These are phyloP conservation scores for Mucor irregularis DNA, from an alignment of 371 early-diverging fungal species.

Conservation along the genomic window DNA sequence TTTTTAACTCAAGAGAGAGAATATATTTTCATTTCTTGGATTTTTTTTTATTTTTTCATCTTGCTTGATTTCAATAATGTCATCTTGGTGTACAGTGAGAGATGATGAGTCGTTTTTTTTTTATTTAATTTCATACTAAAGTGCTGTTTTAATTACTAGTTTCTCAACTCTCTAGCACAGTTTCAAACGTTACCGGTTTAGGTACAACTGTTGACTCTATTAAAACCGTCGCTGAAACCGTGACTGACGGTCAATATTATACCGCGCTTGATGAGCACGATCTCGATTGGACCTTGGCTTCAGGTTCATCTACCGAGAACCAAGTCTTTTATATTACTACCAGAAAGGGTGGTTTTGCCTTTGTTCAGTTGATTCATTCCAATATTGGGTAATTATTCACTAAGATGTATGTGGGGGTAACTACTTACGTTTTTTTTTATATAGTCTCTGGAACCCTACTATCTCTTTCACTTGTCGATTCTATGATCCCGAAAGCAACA, in stretches of 20 bases:
- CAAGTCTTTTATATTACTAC: constrained; percentile 85
- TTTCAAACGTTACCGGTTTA: constrained; percentile 49
- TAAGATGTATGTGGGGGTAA: no score
- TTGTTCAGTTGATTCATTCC: constrained; percentile 87
- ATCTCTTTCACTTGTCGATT: constrained; percentile 77
- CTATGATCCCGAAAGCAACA: constrained; percentile 64
- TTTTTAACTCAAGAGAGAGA: no score
- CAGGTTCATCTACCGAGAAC: constrained; percentile 84
- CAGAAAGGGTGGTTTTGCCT: constrained; percentile 72
- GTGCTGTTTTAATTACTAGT: no score
- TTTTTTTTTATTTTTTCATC: background rate
- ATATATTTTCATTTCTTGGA: no score
- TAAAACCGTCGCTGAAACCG: constrained; percentile 57
- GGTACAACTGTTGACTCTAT: constrained; percentile 33
- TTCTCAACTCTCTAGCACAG: constrained; percentile 51
- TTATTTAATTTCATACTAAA: no score
- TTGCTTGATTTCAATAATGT: constrained; percentile 12
- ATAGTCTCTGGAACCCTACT: constrained; percentile 59
- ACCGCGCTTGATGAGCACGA: constrained; percentile 64
- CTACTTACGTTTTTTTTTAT: constrained; percentile 6
- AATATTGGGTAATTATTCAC: constrained; percentile 84
- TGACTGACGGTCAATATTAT: constrained; percentile 57
- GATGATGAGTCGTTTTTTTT: background rate
- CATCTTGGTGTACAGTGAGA: constrained; percentile 27
- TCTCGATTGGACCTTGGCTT: constrained; percentile 72